phyloP scores from a whole-genome alignment of 345 rosid genomes.

The Acer yangbiense region DNA sequence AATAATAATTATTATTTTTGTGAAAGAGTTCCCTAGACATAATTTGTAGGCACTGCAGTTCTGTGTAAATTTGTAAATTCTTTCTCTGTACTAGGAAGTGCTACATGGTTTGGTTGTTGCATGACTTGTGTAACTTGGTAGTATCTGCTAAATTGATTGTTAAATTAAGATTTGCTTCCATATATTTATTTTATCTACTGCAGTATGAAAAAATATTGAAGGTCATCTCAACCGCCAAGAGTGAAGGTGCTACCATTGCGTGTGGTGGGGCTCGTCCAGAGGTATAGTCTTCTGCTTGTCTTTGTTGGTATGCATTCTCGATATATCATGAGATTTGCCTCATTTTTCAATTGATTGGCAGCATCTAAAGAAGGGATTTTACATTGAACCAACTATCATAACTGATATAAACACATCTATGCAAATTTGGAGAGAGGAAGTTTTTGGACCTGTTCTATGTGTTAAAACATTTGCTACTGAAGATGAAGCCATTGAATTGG shows the following conservation, averaged over 20 bases:
- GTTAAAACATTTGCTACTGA: slow-evolving; percentile 86
- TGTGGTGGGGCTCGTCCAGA: slow-evolving; percentile 80
- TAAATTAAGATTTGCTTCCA: not conserved
- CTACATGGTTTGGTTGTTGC: not conserved
- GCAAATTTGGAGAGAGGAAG: slow-evolving; percentile 99
- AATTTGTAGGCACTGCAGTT: not conserved
- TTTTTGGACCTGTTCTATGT: slow-evolving; percentile 95
- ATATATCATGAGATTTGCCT: slow-evolving; percentile 16
- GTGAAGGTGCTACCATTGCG: slow-evolving; percentile 89
- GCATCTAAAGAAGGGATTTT: slow-evolving; percentile 87
- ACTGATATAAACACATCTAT: slow-evolving; percentile 78
- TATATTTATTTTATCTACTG: slow-evolving; percentile 25
- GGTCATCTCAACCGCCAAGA: slow-evolving; percentile 79
- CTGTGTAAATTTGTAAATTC: not conserved
- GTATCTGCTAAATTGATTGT: not conserved
- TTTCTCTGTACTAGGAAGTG: not conserved
- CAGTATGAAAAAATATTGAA: slow-evolving; percentile 81
- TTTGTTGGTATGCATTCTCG: slow-evolving; percentile 13
- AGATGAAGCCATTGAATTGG: slow-evolving; percentile 94
- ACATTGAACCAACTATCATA: slow-evolving; percentile 78
- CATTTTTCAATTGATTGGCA: slow-evolving; percentile 34
- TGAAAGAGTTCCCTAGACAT: not conserved
- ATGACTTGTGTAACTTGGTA: not conserved
- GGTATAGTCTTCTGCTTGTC: slow-evolving; percentile 41
- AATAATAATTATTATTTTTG: not conserved